These are phyloP conservation scores for Polysphondylium violaceum DNA, from an alignment of 78 protist genomes.

Conservation along the genomic window DNA sequence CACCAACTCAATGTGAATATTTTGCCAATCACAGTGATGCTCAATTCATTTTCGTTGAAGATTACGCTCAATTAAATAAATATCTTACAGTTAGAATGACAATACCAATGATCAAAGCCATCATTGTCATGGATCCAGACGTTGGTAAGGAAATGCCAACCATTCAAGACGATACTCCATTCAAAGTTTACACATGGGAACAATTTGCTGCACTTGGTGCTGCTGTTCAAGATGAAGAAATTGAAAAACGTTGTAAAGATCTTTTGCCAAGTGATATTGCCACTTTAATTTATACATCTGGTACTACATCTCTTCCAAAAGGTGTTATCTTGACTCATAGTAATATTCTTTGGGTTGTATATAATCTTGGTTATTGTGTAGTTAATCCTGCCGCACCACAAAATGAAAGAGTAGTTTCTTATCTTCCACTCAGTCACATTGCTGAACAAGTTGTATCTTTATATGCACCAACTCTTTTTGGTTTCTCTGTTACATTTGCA, in stretches of 20 bases:
- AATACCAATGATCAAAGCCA: slow-evolving; percentile 30
- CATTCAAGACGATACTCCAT: neutral
- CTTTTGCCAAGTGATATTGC: slow-evolving; percentile 40
- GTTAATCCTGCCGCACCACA: slow-evolving; percentile 1
- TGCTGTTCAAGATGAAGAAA: slow-evolving; percentile 8
- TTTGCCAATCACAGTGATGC: slow-evolving; percentile 63
- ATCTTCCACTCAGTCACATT: slow-evolving; percentile 92
- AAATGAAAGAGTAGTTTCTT: slow-evolving; percentile 73
- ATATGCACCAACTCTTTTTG: slow-evolving; percentile 68
- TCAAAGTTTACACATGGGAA: slow-evolving; percentile 44
- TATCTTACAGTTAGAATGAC: slow-evolving; percentile 23
- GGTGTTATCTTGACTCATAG: slow-evolving; percentile 91
- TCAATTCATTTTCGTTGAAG: slow-evolving; percentile 50
- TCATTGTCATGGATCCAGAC: slow-evolving; percentile 46
- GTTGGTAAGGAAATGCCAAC: neutral
- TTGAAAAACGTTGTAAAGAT: slow-evolving; percentile 9
- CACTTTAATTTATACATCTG: slow-evolving; percentile 84
- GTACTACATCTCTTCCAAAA: slow-evolving; percentile 91
- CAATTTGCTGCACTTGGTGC: slow-evolving; percentile 55
- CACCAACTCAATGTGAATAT: slow-evolving; percentile 74
- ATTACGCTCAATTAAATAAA: slow-evolving; percentile 57
- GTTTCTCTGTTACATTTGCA: slow-evolving; percentile 86
- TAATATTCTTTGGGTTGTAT: slow-evolving; percentile 50
- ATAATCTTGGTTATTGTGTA: slow-evolving; percentile 26
- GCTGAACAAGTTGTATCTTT: slow-evolving; percentile 91